A percentile compares a stretch with the other conserved stretches of the same genome.
These are phyloP conservation scores for Leptographium galeiforme DNA, from an alignment of 2,329 filamentous ascomycete genomes.

Conservation along the genomic window DNA sequence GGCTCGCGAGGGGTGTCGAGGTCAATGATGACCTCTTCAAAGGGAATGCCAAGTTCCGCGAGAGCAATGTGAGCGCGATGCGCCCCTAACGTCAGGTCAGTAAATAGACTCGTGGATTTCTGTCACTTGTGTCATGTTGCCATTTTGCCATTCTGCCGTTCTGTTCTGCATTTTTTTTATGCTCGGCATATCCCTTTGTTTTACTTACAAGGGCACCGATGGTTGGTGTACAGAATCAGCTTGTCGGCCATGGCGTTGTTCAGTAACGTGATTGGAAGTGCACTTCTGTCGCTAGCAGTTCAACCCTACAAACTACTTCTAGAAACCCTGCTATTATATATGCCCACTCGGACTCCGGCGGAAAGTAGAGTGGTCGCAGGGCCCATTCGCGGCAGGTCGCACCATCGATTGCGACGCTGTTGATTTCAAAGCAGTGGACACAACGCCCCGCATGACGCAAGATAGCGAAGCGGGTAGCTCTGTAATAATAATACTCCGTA, in stretches of 20 bases:
- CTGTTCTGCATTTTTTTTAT: neutral
- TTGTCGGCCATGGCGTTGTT: conserved; percentile 6
- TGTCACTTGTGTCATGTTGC: neutral
- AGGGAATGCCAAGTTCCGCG: conserved; percentile 50
- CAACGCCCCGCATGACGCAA: too few relatives aligned
- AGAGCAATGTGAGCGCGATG: conserved; percentile 65
- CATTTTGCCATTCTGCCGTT: neutral
- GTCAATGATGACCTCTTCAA: conserved; percentile 62
- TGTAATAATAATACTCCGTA: too few relatives aligned
- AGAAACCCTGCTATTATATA: too few relatives aligned
- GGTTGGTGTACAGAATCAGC: conserved; percentile 13
- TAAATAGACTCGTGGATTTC: neutral
- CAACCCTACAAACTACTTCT: too few relatives aligned
- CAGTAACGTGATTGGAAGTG: neutral
- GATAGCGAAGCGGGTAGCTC: too few relatives aligned
- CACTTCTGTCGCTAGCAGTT: too few relatives aligned
- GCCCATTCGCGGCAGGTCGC: too few relatives aligned
- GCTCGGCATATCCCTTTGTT: too few relatives aligned
- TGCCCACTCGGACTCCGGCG: too few relatives aligned
- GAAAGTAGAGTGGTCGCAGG: too few relatives aligned
- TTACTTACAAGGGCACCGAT: conserved; percentile 11
- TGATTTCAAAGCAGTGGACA: too few relatives aligned
- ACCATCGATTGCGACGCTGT: too few relatives aligned
- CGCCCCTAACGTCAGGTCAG: conserved; percentile 31
- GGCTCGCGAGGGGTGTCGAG: conserved; percentile 52